phyloP scores from a whole-genome alignment of 2,329 filamentous ascomycete species.

The Ploettnerulaceae sp. region DNA sequence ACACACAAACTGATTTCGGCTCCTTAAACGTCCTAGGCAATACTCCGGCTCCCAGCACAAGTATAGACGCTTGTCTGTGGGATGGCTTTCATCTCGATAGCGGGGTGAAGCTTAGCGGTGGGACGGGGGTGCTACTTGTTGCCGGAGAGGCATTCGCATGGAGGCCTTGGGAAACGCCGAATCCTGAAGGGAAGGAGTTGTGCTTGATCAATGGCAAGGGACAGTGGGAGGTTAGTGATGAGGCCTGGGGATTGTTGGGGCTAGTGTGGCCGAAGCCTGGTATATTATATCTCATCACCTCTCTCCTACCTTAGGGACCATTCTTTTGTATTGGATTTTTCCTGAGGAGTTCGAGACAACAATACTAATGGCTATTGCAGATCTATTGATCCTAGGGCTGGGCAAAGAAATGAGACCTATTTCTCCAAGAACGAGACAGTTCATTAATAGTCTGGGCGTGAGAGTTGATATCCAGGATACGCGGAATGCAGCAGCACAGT shows the following conservation, averaged over 20 bases:
- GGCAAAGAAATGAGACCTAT: slow-evolving; percentile 72
- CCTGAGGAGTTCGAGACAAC: too few species aligned
- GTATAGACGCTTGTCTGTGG: slow-evolving; percentile 73
- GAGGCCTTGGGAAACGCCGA: slow-evolving; percentile 65
- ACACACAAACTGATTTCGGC: slow-evolving; percentile 65
- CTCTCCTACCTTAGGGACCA: not conserved
- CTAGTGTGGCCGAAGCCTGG: slow-evolving; percentile 85
- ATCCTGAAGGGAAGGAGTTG: slow-evolving; percentile 34
- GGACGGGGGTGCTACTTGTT: slow-evolving; percentile 71
- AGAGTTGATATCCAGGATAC: slow-evolving; percentile 87
- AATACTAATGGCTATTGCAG: slow-evolving; percentile 40
- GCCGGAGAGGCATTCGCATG: slow-evolving; percentile 85
- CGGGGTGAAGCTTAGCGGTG: slow-evolving; percentile 64
- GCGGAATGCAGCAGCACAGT: slow-evolving; percentile 87
- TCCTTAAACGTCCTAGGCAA: slow-evolving; percentile 74
- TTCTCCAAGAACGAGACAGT: slow-evolving; percentile 65
- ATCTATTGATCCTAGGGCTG: slow-evolving; percentile 84
- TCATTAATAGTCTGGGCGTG: slow-evolving; percentile 74
- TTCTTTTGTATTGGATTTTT: not conserved
- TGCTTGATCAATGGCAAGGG: slow-evolving; percentile 67
- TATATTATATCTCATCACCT: slow-evolving; percentile 45
- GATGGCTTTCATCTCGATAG: slow-evolving; percentile 87
- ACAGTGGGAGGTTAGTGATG: slow-evolving; percentile 70
- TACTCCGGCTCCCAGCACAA: slow-evolving; percentile 71
- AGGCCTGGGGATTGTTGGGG: slow-evolving; percentile 70